Base-by-base conservation (phyloP, 805 yeast genomes). In the Myxozyma neotropica region DNA sequence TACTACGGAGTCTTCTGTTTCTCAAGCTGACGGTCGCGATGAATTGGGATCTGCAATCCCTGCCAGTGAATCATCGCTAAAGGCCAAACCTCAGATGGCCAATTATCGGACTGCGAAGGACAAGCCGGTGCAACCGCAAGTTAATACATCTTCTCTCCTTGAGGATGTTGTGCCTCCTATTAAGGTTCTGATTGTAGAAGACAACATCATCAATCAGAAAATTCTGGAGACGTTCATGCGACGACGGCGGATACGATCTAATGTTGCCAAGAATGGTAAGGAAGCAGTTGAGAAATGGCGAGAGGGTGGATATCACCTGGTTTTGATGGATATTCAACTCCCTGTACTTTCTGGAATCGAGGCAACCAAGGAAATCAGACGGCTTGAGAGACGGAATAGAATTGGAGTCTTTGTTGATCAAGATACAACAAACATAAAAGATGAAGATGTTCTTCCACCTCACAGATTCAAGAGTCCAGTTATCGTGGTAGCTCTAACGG, bases 261-360 rank as follows among this genome's bases (percentile, higher is more conserved):
- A 86, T 61, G 85, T 91, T 46, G 98, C 98, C 3, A 87, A 88
- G 59, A 93, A 91, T 67, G 99, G 99, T 29, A 84, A 86, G 67
- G 98, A 94, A 70, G 99, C 99, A 1, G 82, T 94, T 1, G 96
- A 91, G 64, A 88, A 86, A 74, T 94, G 98, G 98, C 80, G 89
- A 65, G 84, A 82, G 61, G 99, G 99, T 12, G 97, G 97, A 0
- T 90, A 88, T 70, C 98, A 94, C 72, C 77, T 94, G 64, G 95
- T 95, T 40, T 80, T 94, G 45, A 94, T 94, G 99, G 99, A 94
- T 77, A 88, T 94, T 69, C 98, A 94, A 74, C 78, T 94, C 56
- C 99, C 99, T 0, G 96, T 91, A 1, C 85, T 93, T 79, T 89
- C 97, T 0, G 99, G 99, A 35, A 83, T 94, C 36, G 97, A 93